phyloP scores from a whole-genome alignment of 139 green algal species.

The Pedinophyceae sp. region DNA sequence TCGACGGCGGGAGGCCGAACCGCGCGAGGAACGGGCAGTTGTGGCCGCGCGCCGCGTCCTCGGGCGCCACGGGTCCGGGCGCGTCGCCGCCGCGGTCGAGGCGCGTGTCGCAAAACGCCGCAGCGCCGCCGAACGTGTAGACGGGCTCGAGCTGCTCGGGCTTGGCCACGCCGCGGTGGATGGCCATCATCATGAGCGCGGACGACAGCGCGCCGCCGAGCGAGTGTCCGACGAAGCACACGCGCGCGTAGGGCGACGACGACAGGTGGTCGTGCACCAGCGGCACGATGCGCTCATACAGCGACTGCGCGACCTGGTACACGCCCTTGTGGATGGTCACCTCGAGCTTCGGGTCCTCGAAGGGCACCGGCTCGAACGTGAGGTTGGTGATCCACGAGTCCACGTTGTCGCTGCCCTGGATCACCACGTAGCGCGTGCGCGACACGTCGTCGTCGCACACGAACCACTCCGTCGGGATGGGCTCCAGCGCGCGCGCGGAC shows the following conservation, averaged over 20 bases:
- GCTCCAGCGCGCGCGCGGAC: no score
- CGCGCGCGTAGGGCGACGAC: not conserved
- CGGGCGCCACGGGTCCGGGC: not conserved
- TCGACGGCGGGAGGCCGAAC: not conserved
- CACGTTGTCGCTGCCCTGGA: slow-evolving; percentile 34
- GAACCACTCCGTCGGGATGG: slow-evolving; percentile 53
- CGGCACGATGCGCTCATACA: slow-evolving; percentile 20
- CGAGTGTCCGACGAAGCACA: slow-evolving; percentile 57
- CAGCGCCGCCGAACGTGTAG: slow-evolving; percentile 82
- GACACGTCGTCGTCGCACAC: slow-evolving; percentile 50
- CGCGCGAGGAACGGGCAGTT: not conserved
- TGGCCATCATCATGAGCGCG: slow-evolving; percentile 78
- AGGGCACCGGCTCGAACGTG: slow-evolving; percentile 85
- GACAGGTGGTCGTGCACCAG: slow-evolving; percentile 13
- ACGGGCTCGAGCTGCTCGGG: slow-evolving; percentile 35
- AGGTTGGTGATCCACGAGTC: slow-evolving; percentile 63
- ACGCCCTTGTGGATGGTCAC: slow-evolving; percentile 47
- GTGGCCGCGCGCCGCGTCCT: not conserved
- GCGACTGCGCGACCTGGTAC: slow-evolving; percentile 21
- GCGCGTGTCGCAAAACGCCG: slow-evolving; percentile 71
- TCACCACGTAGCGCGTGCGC: slow-evolving; percentile 49
- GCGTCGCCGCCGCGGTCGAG: not conserved
- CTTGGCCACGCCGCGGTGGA: slow-evolving; percentile 46
- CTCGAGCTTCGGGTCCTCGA: slow-evolving; percentile 69
- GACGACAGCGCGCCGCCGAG: slow-evolving; percentile 76